A percentile compares a stretch with the other conserved stretches of the same genome.
phyloP scores from a whole-genome alignment of 352 stramenopile species.

The Nothophytophthora sp. region DNA sequence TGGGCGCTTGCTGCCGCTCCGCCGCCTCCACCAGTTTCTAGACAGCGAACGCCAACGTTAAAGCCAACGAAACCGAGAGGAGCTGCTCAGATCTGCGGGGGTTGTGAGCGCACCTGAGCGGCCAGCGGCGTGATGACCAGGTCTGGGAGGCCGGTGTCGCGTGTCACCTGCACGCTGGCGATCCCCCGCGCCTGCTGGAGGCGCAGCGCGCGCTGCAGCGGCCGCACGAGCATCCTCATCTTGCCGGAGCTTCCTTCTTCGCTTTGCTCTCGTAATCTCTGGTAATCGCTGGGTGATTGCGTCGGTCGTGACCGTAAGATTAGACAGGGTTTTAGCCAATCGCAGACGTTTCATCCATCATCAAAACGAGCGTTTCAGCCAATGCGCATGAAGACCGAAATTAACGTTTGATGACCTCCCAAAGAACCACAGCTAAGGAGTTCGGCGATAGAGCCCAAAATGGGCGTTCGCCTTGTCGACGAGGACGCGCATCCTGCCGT shows the following conservation, averaged over 20 bases:
- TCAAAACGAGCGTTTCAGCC: background rate
- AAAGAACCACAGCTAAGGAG: too few species aligned
- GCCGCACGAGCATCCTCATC: constrained; percentile 12
- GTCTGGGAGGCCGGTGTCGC: constrained; percentile 48
- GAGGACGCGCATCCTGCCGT: too few species aligned
- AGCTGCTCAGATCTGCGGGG: too few species aligned
- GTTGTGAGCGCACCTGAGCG: constrained; percentile 53
- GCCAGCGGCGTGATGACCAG: constrained; percentile 72
- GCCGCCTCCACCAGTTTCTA: constrained; percentile 65
- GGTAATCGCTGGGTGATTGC: background rate
- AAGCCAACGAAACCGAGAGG: background rate
- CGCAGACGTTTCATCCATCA: background rate
- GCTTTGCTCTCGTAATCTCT: background rate
- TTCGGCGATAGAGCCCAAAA: too few species aligned
- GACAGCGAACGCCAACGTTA: constrained; percentile 1
- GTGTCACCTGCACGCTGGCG: constrained; percentile 40
- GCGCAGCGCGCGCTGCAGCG: constrained; percentile 16
- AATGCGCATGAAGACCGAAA: too few species aligned
- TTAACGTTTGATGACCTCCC: too few species aligned
- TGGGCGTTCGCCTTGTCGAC: too few species aligned
- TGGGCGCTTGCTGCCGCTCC: constrained; percentile 49
- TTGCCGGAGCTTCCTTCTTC: background rate
- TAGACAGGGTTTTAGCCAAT: background rate
- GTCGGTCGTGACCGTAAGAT: background rate
- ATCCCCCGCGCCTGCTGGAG: constrained; percentile 22